phyloP scores from a whole-genome alignment of 2,329 filamentous ascomycete species.

The Colletotrichum navitas region DNA sequence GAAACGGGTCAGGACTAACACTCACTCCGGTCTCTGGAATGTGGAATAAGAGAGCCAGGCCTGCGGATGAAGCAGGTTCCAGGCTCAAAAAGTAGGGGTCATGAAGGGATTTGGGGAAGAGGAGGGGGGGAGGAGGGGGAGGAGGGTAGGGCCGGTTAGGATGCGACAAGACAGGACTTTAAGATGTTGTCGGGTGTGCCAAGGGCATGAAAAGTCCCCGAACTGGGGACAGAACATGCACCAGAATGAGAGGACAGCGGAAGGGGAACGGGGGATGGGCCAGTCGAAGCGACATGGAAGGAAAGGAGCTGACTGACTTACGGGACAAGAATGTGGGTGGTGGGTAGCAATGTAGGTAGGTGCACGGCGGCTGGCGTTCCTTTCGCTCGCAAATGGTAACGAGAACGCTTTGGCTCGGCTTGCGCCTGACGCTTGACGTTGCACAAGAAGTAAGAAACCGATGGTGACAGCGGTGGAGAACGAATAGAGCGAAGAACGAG shows the following conservation, averaged over 20 bases:
- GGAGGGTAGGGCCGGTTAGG: conserved; percentile 25
- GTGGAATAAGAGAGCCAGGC: conserved; percentile 1
- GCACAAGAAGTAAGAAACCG: conserved; percentile 15
- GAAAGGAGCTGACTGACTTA: conserved; percentile 31
- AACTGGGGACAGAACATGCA: conserved; percentile 24
- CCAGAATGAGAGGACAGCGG: background rate
- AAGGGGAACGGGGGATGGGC: conserved; percentile 9
- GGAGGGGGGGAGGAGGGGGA: background rate
- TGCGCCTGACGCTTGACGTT: conserved; percentile 26
- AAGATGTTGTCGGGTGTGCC: conserved; percentile 21
- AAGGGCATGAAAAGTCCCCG: conserved; percentile 20
- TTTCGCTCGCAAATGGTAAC: conserved; percentile 22
- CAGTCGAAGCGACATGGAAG: conserved; percentile 13
- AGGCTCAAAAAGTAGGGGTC: conserved; percentile 16
- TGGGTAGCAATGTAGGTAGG: conserved; percentile 23
- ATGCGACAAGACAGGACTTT: conserved; percentile 33
- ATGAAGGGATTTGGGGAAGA: conserved; percentile 3
- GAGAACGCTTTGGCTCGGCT: conserved; percentile 31
- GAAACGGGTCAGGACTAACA: background rate
- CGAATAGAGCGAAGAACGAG: background rate
- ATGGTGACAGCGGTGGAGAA: background rate
- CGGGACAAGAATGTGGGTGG: conserved; percentile 12
- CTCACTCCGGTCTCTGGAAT: conserved; percentile 1
- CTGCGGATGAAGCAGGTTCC: conserved; percentile 1
- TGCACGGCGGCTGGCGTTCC: conserved; percentile 29